These are phyloP conservation scores for Colletotrichum sp. DNA, from an alignment of 2,329 filamentous ascomycete genomes.

Conservation along the genomic window DNA sequence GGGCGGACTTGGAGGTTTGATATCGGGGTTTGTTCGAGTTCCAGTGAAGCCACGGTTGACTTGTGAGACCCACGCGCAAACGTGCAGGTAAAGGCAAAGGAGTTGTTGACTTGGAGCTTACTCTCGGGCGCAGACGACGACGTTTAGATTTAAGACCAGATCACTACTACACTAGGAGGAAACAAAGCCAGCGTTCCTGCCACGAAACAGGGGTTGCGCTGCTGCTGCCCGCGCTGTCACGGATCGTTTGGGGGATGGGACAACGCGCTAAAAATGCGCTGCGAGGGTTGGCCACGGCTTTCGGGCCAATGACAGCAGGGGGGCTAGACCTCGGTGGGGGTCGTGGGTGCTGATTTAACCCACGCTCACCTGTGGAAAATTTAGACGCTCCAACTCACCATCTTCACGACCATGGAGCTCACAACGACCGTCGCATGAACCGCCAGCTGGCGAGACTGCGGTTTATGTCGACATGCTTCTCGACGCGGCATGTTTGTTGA, in stretches of 20 bases:
- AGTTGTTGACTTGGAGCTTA: background rate
- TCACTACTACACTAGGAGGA: conserved; percentile 21
- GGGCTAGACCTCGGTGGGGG: background rate
- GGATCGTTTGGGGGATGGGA: background rate
- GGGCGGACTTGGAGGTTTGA: background rate
- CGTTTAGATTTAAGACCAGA: conserved; percentile 18
- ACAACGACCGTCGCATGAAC: background rate
- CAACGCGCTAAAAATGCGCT: background rate
- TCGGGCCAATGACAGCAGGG: background rate
- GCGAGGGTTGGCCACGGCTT: background rate
- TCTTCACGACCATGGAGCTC: background rate
- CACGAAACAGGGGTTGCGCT: conserved; percentile 4
- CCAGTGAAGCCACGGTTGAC: background rate
- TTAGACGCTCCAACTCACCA: background rate
- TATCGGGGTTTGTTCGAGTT: background rate
- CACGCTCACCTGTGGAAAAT: background rate
- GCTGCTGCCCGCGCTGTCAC: conserved; percentile 4
- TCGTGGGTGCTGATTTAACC: conserved; percentile 4
- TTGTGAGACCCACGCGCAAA: background rate
- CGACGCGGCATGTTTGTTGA: background rate
- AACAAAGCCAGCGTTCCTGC: conserved; percentile 2
- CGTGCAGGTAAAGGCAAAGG: background rate
- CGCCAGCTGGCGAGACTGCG: background rate
- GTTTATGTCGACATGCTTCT: background rate
- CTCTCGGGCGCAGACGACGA: background rate